Conservation (phyloP, 192 early-diverging fungal genomes). For the Coemansia biformis region DNA sequence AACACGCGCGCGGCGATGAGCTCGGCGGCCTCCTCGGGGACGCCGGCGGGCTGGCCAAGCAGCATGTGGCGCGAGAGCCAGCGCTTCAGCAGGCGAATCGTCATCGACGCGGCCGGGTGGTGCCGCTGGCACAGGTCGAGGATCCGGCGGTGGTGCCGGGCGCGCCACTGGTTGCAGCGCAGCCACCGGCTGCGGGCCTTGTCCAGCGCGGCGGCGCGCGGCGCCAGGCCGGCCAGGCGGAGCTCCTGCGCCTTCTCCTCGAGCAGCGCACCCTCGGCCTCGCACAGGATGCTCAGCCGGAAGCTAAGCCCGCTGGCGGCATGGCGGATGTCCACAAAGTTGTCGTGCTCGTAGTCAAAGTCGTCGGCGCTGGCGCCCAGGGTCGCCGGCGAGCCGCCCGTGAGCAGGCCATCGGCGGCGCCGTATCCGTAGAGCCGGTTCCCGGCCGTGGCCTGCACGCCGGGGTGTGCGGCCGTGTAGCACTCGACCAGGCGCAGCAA, state of each 20-base stretch:
- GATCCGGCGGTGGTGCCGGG: slow-evolving; percentile 50
- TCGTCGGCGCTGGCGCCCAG: slow-evolving; percentile 9
- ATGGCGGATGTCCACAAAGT: slow-evolving; percentile 68
- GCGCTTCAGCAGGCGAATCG: slow-evolving; percentile 83
- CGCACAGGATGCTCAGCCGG: slow-evolving; percentile 70
- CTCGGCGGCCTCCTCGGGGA: slow-evolving; percentile 76
- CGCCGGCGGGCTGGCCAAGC: slow-evolving; percentile 48
- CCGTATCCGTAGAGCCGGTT: slow-evolving; percentile 52
- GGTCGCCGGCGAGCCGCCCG: slow-evolving; percentile 13
- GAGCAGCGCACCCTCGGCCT: slow-evolving; percentile 64
- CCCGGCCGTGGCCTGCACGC: slow-evolving; percentile 26
- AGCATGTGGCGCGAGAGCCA: slow-evolving; percentile 85
- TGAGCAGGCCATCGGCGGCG: slow-evolving; percentile 48
- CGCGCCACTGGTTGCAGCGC: slow-evolving; percentile 23
- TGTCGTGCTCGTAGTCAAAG: slow-evolving; percentile 34
- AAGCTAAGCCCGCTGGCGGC: slow-evolving; percentile 64
- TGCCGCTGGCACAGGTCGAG: slow-evolving; percentile 68
- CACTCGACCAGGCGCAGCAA: slow-evolving; percentile 67
- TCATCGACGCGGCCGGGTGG: slow-evolving; percentile 66
- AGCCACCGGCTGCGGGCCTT: slow-evolving; percentile 24
- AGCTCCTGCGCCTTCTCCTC: slow-evolving; percentile 44
- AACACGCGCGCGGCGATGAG: slow-evolving; percentile 68
- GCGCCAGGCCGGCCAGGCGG: slow-evolving; percentile 31
- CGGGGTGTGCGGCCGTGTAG: slow-evolving; percentile 44
- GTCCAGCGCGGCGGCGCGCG: slow-evolving; percentile 51